These are phyloP conservation scores for Brassica balearica DNA, from an alignment of 441 rosid genomes.

Conservation along the genomic window DNA sequence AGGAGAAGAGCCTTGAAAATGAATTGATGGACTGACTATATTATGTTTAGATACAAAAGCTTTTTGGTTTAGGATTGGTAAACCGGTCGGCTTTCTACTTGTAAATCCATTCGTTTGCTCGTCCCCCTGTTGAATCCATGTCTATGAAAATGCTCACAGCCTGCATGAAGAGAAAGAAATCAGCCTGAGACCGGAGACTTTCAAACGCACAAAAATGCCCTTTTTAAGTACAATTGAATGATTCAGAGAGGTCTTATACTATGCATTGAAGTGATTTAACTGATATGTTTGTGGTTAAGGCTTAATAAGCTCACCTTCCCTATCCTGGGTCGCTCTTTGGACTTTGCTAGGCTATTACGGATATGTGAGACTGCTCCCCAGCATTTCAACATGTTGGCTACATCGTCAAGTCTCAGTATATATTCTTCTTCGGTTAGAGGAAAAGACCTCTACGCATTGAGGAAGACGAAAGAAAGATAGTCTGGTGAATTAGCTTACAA, in stretches of 20 bases:
- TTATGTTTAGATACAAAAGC: not conserved
- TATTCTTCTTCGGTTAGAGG: constrained; percentile 96
- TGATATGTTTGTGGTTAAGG: not conserved
- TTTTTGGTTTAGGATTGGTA: constrained; percentile 8
- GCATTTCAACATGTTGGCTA: constrained; percentile 86
- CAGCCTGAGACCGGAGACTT: not conserved
- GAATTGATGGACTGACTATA: constrained; percentile 18
- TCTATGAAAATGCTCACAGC: constrained; percentile 98
- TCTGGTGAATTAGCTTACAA: constrained; percentile 23
- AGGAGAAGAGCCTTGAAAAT: constrained; percentile 22
- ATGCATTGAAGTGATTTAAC: not conserved
- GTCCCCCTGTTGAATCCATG: constrained; percentile 93
- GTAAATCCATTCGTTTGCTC: constrained; percentile 97
- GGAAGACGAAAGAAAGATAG: constrained; percentile 3
- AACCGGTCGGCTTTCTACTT: constrained; percentile 51
- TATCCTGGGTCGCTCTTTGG: constrained; percentile 87
- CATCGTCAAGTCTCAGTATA: constrained; percentile 88
- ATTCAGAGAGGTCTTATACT: constrained; percentile 16
- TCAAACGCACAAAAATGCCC: not conserved
- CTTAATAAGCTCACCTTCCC: constrained; percentile 69
- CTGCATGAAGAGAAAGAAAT: constrained; percentile 48
- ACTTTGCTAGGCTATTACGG: constrained; percentile 80
- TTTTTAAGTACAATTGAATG: not conserved
- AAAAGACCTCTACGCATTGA: constrained; percentile 71
- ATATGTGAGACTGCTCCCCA: constrained; percentile 98